phyloP scores from a whole-genome alignment of 805 yeast genomes.

The Ogataea zsoltii region DNA sequence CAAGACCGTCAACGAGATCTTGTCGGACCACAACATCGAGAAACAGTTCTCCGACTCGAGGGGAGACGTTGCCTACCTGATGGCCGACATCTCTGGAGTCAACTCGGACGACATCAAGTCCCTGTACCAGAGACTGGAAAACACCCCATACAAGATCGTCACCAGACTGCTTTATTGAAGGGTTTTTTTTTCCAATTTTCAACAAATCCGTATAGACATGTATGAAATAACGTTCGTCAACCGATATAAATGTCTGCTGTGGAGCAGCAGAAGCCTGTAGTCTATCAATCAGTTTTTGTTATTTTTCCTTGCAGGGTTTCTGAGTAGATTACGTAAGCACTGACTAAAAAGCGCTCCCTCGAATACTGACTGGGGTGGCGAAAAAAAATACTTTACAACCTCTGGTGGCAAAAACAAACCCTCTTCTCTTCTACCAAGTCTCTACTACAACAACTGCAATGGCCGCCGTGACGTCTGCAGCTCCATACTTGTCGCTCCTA shows the following conservation, averaged over 20 bases:
- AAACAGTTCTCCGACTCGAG: constrained; percentile 97
- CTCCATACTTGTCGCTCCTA: constrained; percentile 87
- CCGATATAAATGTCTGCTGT: too few species aligned
- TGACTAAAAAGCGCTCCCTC: neutral
- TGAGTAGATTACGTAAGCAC: neutral
- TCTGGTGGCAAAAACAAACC: constrained; percentile 9
- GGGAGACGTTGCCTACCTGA: constrained; percentile 93
- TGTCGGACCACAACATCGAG: constrained; percentile 93
- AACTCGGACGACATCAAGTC: constrained; percentile 77
- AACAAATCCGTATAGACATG: neutral
- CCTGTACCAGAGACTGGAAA: constrained; percentile 80
- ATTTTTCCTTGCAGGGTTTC: too few species aligned
- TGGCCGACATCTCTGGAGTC: constrained; percentile 95
- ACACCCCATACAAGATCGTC: constrained; percentile 86
- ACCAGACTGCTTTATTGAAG: constrained; percentile 82
- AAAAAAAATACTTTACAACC: constrained; percentile 2
- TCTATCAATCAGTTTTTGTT: too few species aligned
- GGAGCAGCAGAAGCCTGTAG: too few species aligned
- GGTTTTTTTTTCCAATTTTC: constrained; percentile 1
- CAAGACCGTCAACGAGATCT: constrained; percentile 93
- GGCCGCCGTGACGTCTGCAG: constrained; percentile 65
- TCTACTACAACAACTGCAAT: constrained; percentile 10
- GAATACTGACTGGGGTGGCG: constrained; percentile 9
- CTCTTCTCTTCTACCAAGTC: neutral
- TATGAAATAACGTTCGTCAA: neutral